Evolutionary conservation across 2,329 filamentous ascomycete species (phyloP).

Genomic region (Colletotrichum viniferum): DNA sequence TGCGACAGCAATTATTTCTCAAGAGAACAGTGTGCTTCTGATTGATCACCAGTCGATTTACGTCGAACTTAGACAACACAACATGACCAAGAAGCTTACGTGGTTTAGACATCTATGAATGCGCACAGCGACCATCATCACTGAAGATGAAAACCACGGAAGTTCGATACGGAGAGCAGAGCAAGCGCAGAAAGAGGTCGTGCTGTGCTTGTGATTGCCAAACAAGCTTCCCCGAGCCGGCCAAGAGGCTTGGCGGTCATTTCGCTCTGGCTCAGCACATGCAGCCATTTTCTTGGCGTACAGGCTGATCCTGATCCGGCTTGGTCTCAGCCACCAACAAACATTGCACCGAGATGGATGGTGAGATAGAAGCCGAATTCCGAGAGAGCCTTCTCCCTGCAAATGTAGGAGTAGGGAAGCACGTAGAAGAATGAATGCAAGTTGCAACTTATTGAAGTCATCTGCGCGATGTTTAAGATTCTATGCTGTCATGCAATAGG

Average conservation of each 20-base stretch:
- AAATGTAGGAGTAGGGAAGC: background rate
- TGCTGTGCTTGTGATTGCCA: background rate
- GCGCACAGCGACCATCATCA: background rate
- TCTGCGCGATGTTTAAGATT: background rate
- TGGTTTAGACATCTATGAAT: accelerated
- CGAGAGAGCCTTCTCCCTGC: background rate
- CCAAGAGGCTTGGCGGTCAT: background rate
- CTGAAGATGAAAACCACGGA: background rate
- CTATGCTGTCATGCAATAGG: background rate
- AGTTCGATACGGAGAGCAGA: accelerated
- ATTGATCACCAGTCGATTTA: background rate
- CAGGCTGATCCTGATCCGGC: background rate
- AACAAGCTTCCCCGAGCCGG: background rate
- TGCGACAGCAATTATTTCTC: background rate
- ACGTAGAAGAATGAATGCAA: background rate
- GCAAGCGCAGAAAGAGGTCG: too few relatives aligned
- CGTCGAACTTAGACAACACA: background rate
- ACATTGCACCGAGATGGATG: background rate
- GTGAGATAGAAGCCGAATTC: background rate
- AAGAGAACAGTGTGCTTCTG: background rate
- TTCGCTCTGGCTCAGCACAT: background rate
- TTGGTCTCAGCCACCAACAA: constrained; percentile 10
- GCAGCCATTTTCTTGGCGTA: background rate
- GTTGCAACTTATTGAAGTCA: background rate
- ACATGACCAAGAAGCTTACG: background rate